Evolutionary conservation across 306 rosid species (phyloP), one percentile per base, ranked within the genome.

Genomic region (Elaeagnus macrophylla): DNA sequence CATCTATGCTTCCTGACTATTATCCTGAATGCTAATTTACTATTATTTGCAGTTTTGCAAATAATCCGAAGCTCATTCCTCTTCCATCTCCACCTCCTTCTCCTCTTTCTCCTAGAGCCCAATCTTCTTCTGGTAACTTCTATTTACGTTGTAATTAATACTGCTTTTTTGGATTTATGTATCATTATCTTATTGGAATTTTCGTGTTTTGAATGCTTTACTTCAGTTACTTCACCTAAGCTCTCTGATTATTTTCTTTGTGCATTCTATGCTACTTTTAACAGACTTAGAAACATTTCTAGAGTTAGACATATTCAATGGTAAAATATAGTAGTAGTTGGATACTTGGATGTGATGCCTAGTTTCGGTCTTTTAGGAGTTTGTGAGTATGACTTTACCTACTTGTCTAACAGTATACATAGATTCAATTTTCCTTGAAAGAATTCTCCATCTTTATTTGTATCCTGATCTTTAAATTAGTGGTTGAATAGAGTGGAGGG

Each of bases 31-130:
- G 2, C 32, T 25, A n/a, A n/a, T n/a, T 25, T 49, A 57, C 47
- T 65, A 42, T 67, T 32, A 57, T 59, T 59, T 52, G 67, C 88
- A 93, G 99, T 87, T 93, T 79, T 70, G 3, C 1, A 3, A 78
- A 88, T 64, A 93, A 93, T 72, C 46, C 32, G 4, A 25, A 0
- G 0, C 69, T 93, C 58, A 77, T 7, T 0, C 0, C 0, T 1
- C 81, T 58, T 15, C 68, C 70, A 18, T 16, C 0, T 52, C 0
- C 66, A 57, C 89, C 94, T 25, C 39, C 79, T 57, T 42, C 82
- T 49, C 82, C 32, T 25, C 32, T 60, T 61, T 19, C 83, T 71
- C 81, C 74, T 11, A 14, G 60, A 0, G 48, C 78, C 13, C 0
- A 65, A 49, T 9, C 77, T 56, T 51, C 66, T 67, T 39, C 89